Evolutionary conservation across 495 filamentous ascomycete species (phyloP), one percentile per base, ranked within the genome.

Genomic region (Xylaria acuta): DNA sequence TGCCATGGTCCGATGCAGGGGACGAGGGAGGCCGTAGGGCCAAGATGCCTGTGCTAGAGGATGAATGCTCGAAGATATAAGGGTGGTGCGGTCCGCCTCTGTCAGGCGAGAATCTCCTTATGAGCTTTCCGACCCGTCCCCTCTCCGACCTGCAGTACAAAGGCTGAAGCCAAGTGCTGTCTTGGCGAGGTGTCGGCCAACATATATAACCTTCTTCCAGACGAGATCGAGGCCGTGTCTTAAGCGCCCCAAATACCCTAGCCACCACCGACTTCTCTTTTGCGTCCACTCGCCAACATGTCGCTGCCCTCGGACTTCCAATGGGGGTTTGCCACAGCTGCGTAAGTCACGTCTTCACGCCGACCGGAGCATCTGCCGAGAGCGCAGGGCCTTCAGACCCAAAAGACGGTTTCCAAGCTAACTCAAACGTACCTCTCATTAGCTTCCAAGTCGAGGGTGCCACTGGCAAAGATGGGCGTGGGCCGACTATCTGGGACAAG

Each of bases 301-400:
- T 85, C 84, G 78, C 85, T 94, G 69, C 91, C 90, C 54, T 86
- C 88, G 64, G 92, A 93, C 78, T 94, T 94, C 79, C 79, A 92
- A 71, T 94, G 93, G 92, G 92, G 92, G 67, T 95, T 92, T 80
- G 92, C 92, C 73, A 95, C 92, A 49, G 92, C 92, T 73, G 86
- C 88, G 90, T 92, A 77, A 81, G 85, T 86, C 22, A 41, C 59
- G 18, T 36, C 59, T 36, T 36, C 25, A 38, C 36, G 47, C 47
- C 25, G 22, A 18, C 40, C 5, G 20, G 2, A 53, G 18, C 43
- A 22, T 36, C 45, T 60, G 38, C 53, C 68, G 32, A 30, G 54
- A 53, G 20, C 22, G 36, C 34, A n/a, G 20, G 20, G n/a, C 20
- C 22, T n/a, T 7, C 30, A 30, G 14, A 4, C 25, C 67, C 22